Percentiles rank a stretch among this genome's conserved stretches.
Conservation (phyloP, 2,329 filamentous ascomycete species). For the Aspergillus pseudotamarii region DNA sequence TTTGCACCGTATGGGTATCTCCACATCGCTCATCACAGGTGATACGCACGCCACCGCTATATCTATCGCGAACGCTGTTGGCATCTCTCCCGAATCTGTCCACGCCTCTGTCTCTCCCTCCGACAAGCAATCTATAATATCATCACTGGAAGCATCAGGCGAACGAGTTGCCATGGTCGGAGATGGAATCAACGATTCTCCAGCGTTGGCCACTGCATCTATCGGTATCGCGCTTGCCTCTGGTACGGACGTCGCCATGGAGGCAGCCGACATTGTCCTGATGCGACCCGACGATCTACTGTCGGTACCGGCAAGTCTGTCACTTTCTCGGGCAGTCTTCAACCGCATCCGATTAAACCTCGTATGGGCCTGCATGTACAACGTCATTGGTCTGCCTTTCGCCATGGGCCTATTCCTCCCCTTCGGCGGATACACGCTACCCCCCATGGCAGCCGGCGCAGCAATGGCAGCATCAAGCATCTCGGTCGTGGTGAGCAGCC, state of each 20-base stretch:
- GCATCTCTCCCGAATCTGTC: constrained; percentile 75
- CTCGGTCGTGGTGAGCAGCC: constrained; percentile 80
- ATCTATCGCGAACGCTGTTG: constrained; percentile 79
- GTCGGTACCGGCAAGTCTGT: constrained; percentile 84
- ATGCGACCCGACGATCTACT: constrained; percentile 92
- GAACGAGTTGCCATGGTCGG: constrained; percentile 93
- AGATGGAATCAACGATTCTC: constrained; percentile 97
- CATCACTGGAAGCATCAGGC: constrained; percentile 71
- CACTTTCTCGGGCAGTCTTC: constrained; percentile 84
- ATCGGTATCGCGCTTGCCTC: constrained; percentile 91
- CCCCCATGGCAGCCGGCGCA: constrained; percentile 90
- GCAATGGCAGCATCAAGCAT: constrained; percentile 93
- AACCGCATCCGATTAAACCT: constrained; percentile 91
- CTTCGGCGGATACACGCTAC: constrained; percentile 76
- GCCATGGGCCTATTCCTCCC: constrained; percentile 97
- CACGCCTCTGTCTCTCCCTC: constrained; percentile 86
- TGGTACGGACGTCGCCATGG: constrained; percentile 96
- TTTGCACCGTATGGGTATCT: constrained; percentile 80
- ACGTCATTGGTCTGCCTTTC: constrained; percentile 85
- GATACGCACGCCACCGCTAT: constrained; percentile 84
- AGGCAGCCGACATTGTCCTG: constrained; percentile 92
- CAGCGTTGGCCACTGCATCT: constrained; percentile 87
- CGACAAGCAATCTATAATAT: constrained; percentile 86
- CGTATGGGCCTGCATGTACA: constrained; percentile 91
- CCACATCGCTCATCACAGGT: constrained; percentile 89